Percentiles rank a stretch among this genome's conserved stretches.
These are phyloP conservation scores for Globisporangium iwayamae DNA, from an alignment of 352 stramenopile species.

Conservation along the genomic window DNA sequence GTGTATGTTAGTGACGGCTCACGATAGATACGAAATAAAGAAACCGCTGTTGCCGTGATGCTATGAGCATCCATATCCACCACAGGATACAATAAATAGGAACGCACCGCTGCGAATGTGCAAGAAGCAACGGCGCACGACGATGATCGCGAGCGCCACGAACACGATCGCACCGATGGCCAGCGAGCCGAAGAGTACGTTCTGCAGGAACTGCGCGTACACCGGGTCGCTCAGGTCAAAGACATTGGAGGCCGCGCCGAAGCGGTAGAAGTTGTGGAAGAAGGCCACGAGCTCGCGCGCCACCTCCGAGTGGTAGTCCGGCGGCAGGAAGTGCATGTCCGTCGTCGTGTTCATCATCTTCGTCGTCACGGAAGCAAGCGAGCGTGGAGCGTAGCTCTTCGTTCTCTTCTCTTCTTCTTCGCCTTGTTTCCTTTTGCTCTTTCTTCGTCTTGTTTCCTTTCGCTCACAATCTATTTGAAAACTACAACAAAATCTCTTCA, in stretches of 20 bases:
- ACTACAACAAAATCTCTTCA: too few species aligned
- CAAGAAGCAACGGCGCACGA: slow-evolving; percentile 64
- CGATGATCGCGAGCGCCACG: slow-evolving; percentile 56
- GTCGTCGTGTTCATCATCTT: neutral
- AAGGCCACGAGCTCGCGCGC: slow-evolving; percentile 63
- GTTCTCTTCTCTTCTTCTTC: neutral
- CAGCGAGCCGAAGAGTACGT: slow-evolving; percentile 67
- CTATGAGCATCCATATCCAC: slow-evolving; percentile 6
- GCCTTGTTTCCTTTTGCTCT: neutral
- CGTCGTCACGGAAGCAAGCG: neutral
- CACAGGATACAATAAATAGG: neutral
- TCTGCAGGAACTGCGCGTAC: slow-evolving; percentile 68
- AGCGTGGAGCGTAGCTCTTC: neutral
- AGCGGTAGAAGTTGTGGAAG: slow-evolving; percentile 82
- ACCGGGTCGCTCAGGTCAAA: slow-evolving; percentile 51
- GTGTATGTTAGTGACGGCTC: neutral
- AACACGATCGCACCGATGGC: slow-evolving; percentile 60
- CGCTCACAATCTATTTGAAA: too few species aligned
- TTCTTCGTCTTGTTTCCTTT: too few species aligned
- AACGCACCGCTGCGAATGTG: slow-evolving; percentile 61
- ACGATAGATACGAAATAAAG: neutral
- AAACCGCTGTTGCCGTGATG: neutral
- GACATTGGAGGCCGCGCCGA: slow-evolving; percentile 41
- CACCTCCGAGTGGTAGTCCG: slow-evolving; percentile 68
- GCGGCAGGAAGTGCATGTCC: slow-evolving; percentile 49